Conservation (phyloP, 495 filamentous ascomycete genomes). For the Neurospora tetraspora region DNA sequence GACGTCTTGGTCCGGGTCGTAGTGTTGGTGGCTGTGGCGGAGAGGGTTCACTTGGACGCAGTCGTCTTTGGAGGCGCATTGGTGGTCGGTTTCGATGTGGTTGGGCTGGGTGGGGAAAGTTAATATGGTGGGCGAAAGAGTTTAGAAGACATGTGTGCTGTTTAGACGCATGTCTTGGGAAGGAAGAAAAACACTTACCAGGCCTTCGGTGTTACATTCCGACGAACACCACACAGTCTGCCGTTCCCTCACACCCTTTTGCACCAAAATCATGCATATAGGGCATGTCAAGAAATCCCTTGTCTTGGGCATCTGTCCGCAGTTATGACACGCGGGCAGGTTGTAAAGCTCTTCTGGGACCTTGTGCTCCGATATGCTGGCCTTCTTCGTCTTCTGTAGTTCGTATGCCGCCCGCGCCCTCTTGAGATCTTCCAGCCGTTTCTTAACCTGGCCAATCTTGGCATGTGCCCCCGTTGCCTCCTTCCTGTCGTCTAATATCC, state of each 20-base stretch:
- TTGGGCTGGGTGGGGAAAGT: conserved; percentile 1
- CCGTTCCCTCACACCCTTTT: conserved; percentile 13
- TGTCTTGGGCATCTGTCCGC: conserved; percentile 18
- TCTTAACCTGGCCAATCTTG: conserved; percentile 24
- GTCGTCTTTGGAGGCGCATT: conserved; percentile 12
- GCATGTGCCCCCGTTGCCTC: conserved; percentile 19
- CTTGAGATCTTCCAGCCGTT: conserved; percentile 31
- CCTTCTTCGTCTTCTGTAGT: conserved; percentile 27
- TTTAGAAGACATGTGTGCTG: not conserved
- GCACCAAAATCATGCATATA: conserved; percentile 28
- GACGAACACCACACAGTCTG: conserved; percentile 34
- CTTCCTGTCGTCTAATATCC: conserved; percentile 28
- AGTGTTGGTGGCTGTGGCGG: not conserved
- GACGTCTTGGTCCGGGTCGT: not conserved
- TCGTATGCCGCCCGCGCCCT: conserved; percentile 35
- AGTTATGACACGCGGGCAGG: conserved; percentile 29
- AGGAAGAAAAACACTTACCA: conserved; percentile 22
- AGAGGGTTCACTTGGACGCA: conserved; percentile 11
- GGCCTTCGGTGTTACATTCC: conserved; percentile 29
- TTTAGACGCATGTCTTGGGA: not conserved
- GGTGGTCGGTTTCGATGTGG: conserved; percentile 13
- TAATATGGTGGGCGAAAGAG: not conserved
- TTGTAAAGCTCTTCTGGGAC: conserved; percentile 20
- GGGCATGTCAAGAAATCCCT: conserved; percentile 26
- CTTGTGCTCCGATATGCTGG: conserved; percentile 14